Percentiles rank a stretch among this genome's conserved stretches.
Evolutionary conservation across 345 rosid species (phyloP).

Genomic region (Fremontodendron californicum): DNA sequence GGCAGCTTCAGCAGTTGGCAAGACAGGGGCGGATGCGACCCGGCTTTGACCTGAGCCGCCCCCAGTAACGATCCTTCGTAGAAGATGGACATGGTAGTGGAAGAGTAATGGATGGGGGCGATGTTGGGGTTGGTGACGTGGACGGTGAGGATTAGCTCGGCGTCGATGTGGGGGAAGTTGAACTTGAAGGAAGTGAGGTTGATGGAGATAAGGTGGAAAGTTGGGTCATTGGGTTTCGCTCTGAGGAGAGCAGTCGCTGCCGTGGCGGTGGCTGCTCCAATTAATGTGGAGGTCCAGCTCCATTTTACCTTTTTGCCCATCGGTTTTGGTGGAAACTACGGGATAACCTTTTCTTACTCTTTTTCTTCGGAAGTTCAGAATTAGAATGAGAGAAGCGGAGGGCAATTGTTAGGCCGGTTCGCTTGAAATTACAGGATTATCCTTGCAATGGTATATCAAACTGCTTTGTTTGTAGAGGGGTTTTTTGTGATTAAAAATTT

Average conservation of each 20-base stretch:
- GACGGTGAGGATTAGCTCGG: slow-evolving; percentile 69
- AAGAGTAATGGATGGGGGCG: slow-evolving; percentile 55
- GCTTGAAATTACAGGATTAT: neutral
- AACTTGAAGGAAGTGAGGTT: slow-evolving; percentile 69
- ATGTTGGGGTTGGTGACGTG: slow-evolving; percentile 83
- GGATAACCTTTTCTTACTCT: neutral
- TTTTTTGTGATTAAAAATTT: no score
- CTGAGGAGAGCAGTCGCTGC: slow-evolving; percentile 42
- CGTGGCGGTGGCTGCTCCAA: slow-evolving; percentile 64
- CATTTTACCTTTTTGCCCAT: slow-evolving; percentile 56
- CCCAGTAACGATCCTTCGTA: slow-evolving; percentile 79
- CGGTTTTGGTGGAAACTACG: neutral
- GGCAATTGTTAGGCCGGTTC: neutral
- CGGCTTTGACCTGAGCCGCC: slow-evolving; percentile 64
- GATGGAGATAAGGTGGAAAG: slow-evolving; percentile 72
- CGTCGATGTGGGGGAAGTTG: slow-evolving; percentile 64
- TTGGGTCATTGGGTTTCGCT: slow-evolving; percentile 79
- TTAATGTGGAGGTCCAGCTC: slow-evolving; percentile 70
- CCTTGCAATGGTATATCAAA: neutral
- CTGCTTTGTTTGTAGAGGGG: no score
- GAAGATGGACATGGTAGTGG: slow-evolving; percentile 75
- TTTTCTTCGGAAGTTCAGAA: neutral
- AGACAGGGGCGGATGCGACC: slow-evolving; percentile 57
- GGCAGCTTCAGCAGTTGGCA: slow-evolving; percentile 61
- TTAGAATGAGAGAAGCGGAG: no score